phyloP scores from a whole-genome alignment of 2,329 filamentous ascomycete species.

The Monilinia laxa region DNA sequence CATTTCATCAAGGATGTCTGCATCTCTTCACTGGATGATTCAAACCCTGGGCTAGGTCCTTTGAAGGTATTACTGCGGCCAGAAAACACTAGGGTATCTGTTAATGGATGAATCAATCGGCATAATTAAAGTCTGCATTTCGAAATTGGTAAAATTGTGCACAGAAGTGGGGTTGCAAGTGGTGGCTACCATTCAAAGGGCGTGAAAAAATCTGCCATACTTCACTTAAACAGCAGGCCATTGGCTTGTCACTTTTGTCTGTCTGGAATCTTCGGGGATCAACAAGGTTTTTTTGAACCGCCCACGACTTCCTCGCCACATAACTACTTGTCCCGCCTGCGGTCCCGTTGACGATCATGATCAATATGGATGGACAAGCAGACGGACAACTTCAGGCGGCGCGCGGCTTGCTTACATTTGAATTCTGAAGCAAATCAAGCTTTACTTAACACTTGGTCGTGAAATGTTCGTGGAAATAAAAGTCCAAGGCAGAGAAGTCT shows the following conservation, averaged over 20 bases:
- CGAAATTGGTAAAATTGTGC: conserved; percentile 16
- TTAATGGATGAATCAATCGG: conserved; percentile 12
- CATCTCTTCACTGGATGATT: not conserved
- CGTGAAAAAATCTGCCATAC: conserved; percentile 17
- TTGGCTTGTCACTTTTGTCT: not conserved
- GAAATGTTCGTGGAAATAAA: conserved; percentile 11
- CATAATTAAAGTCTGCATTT: not conserved
- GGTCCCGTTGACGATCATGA: not conserved
- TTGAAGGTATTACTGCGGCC: conserved; percentile 2
- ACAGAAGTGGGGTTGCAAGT: conserved; percentile 14
- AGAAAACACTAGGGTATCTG: not conserved
- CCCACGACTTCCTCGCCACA: conserved; percentile 5
- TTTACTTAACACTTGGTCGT: conserved; percentile 4
- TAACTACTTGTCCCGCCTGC: conserved; percentile 4
- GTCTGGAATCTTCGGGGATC: not conserved
- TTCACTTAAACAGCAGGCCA: conserved; percentile 16
- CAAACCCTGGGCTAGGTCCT: conserved; percentile 5
- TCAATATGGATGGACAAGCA: not conserved
- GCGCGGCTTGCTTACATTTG: not conserved
- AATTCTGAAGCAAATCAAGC: conserved; percentile 11
- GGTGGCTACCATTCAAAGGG: conserved; percentile 18
- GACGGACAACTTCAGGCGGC: not conserved
- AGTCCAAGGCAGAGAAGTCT: conserved; percentile 9
- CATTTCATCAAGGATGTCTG: conserved; percentile 14
- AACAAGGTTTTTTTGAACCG: conserved; percentile 1